These are phyloP conservation scores for Pezicula neosporulosa DNA, from an alignment of 2,329 filamentous ascomycete genomes.

Conservation along the genomic window DNA sequence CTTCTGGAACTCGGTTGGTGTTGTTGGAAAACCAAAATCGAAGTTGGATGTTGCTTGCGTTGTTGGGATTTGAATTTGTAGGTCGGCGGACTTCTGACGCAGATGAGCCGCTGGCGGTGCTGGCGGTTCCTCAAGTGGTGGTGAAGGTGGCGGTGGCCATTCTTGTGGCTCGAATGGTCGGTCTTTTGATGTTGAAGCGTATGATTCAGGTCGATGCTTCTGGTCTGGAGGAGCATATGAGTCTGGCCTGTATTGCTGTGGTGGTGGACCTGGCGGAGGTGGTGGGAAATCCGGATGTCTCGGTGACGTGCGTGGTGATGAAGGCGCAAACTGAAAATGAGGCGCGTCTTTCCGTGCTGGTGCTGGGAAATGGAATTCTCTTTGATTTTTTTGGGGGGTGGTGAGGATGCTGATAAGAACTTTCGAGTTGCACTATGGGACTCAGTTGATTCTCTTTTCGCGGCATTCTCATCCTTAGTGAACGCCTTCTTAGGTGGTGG, in stretches of 20 bases:
- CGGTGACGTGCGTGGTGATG: conserved; percentile 36
- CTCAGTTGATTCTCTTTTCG: conserved; percentile 18
- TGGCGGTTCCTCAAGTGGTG: conserved; percentile 10
- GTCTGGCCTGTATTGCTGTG: conserved; percentile 14
- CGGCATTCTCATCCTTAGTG: conserved; percentile 36
- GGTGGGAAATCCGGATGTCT: conserved; percentile 24
- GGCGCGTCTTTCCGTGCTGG: conserved; percentile 44
- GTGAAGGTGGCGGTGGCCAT: conserved; percentile 12
- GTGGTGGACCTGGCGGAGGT: conserved; percentile 19
- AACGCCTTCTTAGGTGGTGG: conserved; percentile 23
- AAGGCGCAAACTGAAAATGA: conserved; percentile 57
- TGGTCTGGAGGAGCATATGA: conserved; percentile 13
- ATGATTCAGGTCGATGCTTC: conserved; percentile 1
- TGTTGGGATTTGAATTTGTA: conserved; percentile 19
- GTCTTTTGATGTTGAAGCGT: conserved; percentile 1
- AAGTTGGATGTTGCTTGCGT: conserved; percentile 41
- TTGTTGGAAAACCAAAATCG: conserved; percentile 78
- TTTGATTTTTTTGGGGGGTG: conserved; percentile 9
- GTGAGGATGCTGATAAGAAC: conserved; percentile 21
- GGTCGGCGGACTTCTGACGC: conserved; percentile 18
- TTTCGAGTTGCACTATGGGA: conserved; percentile 39
- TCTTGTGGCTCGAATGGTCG: conserved; percentile 5
- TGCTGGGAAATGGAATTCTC: conserved; percentile 56
- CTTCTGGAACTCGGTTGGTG: conserved; percentile 85
- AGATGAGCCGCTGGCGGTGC: conserved; percentile 13